These are phyloP conservation scores for Pseudogymnoascus sp. DNA, from an alignment of 2,329 filamentous ascomycete genomes.

Conservation along the genomic window DNA sequence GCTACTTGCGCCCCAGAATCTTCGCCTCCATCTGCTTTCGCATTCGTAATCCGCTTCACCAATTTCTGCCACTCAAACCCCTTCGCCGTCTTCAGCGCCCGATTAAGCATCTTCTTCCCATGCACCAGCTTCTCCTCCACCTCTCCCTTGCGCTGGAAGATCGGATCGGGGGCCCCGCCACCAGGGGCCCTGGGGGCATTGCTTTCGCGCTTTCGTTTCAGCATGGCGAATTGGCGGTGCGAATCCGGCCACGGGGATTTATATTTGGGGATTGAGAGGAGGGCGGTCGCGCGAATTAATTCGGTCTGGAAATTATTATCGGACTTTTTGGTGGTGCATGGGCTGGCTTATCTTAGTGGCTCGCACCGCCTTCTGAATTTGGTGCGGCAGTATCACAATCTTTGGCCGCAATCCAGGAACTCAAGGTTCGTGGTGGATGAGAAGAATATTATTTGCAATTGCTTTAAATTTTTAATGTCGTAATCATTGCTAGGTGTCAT, in stretches of 20 bases:
- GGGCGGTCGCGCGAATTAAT: neutral
- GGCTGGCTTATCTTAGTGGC: neutral
- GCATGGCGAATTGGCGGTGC: slow-evolving; percentile 33
- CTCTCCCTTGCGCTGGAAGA: slow-evolving; percentile 25
- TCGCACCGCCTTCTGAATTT: neutral
- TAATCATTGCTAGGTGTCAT: neutral
- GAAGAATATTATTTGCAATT: neutral
- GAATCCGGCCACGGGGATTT: neutral
- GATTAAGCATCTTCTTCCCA: slow-evolving; percentile 51
- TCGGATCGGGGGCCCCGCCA: slow-evolving; percentile 25
- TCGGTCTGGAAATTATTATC: slow-evolving; percentile 1
- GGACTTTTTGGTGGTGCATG: neutral
- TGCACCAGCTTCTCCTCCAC: slow-evolving; percentile 45
- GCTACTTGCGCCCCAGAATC: slow-evolving; percentile 35
- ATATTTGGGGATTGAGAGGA: neutral
- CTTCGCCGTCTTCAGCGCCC: slow-evolving; percentile 64
- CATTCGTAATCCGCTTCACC: slow-evolving; percentile 48
- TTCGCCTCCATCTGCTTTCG: slow-evolving; percentile 37
- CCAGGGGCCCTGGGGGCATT: slow-evolving; percentile 22
- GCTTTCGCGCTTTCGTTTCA: slow-evolving; percentile 48
- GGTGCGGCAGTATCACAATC: neutral
- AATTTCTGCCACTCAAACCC: slow-evolving; percentile 72
- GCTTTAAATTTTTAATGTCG: neutral
- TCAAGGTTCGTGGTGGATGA: neutral
- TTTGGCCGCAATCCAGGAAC: neutral